phyloP scores from a whole-genome alignment of 2,329 filamentous ascomycete species.

The Neonectria sp. region DNA sequence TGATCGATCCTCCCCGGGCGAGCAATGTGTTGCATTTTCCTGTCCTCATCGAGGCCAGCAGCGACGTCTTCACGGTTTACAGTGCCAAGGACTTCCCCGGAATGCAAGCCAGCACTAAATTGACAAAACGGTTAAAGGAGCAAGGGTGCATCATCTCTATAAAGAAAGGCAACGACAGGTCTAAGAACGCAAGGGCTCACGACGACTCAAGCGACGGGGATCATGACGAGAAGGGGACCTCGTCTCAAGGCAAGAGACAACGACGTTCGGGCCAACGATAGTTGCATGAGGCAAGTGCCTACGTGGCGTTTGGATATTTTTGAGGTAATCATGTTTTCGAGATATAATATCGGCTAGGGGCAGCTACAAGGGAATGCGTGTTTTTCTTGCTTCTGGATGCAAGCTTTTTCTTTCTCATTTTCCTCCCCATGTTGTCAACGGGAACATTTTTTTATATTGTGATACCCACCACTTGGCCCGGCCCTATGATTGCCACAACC shows the following conservation, averaged over 20 bases:
- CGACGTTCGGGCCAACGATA: constrained; percentile 40
- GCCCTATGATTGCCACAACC: constrained; percentile 23
- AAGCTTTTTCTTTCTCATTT: constrained; percentile 6
- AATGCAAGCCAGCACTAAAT: constrained; percentile 82
- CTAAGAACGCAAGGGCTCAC: constrained; percentile 53
- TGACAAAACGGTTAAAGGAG: constrained; percentile 82
- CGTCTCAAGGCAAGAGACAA: constrained; percentile 42
- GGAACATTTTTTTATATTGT: constrained; percentile 19
- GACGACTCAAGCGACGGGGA: constrained; percentile 64
- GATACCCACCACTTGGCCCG: constrained; percentile 38
- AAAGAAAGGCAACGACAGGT: constrained; percentile 86
- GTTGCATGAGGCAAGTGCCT: constrained; percentile 11
- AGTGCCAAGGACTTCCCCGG: constrained; percentile 90
- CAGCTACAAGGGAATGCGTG: constrained; percentile 22
- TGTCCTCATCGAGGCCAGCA: constrained; percentile 69
- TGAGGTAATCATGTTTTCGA: constrained; percentile 17
- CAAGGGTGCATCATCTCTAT: constrained; percentile 89
- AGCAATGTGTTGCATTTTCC: constrained; percentile 63
- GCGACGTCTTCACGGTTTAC: constrained; percentile 83
- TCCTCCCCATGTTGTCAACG: constrained; percentile 7
- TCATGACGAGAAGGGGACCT: constrained; percentile 50
- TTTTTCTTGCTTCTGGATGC: neutral
- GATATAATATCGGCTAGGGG: constrained; percentile 29
- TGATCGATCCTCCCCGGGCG: constrained; percentile 74
- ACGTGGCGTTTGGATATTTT: constrained; percentile 38